phyloP scores from a whole-genome alignment of 2,329 filamentous ascomycete species.

The Myriangium duriaei region DNA sequence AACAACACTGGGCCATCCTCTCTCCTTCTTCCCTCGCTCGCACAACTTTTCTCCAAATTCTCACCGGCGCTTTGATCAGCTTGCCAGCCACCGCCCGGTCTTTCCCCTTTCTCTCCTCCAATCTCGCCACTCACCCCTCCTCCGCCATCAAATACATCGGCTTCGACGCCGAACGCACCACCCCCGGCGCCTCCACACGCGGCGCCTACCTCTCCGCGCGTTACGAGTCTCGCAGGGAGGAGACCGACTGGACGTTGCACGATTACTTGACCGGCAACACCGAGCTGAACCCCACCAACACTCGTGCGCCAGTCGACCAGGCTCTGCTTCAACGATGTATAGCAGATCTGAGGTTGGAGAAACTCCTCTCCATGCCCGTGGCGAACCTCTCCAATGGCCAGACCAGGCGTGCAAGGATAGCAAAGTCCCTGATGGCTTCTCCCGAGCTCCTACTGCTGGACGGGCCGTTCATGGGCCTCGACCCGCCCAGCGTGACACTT shows the following conservation, averaged over 20 bases:
- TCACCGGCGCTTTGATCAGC: conserved; percentile 64
- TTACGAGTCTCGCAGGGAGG: conserved; percentile 79
- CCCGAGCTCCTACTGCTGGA: conserved; percentile 79
- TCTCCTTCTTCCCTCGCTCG: conserved; percentile 68
- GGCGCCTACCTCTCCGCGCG: conserved; percentile 77
- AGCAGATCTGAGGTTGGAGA: conserved; percentile 53
- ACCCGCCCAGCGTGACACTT: conserved; percentile 64
- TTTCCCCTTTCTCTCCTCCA: conserved; percentile 63
- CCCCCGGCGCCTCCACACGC: conserved; percentile 44
- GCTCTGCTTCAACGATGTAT: conserved; percentile 51
- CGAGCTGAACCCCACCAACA: conserved; percentile 58
- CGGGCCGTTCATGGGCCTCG: conserved; percentile 92
- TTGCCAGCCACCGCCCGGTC: conserved; percentile 62
- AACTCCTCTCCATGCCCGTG: conserved; percentile 67
- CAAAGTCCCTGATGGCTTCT: conserved; percentile 63
- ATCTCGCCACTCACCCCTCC: conserved; percentile 42
- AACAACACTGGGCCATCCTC: conserved; percentile 60
- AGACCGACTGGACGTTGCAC: conserved; percentile 71
- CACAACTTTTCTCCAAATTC: conserved; percentile 67
- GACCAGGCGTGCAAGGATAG: conserved; percentile 74
- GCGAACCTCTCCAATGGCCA: conserved; percentile 90
- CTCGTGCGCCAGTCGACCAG: conserved; percentile 35
- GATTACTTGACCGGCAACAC: conserved; percentile 76
- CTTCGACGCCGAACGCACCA: conserved; percentile 61
- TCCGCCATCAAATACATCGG: conserved; percentile 79